phyloP scores from a whole-genome alignment of 208 protist genomes.

The Trypanosoma boissoni region DNA sequence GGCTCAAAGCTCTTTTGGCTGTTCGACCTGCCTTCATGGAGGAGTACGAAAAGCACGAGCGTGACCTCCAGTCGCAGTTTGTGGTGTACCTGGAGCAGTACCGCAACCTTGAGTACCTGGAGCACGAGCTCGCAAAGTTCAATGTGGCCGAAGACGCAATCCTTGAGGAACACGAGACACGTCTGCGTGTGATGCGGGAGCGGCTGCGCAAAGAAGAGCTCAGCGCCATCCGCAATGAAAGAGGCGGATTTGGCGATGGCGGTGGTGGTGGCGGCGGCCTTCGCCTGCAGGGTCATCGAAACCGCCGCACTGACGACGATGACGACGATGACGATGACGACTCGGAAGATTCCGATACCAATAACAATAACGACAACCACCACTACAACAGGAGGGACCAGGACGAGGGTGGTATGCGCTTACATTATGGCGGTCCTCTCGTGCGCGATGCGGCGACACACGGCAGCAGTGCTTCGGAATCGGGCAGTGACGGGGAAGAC shows the following conservation, averaged over 20 bases:
- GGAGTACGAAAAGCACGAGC: constrained; percentile 93
- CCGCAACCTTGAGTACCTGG: constrained; percentile 93
- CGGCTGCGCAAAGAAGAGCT: constrained; percentile 86
- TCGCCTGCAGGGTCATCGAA: constrained; percentile 4
- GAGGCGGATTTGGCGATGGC: no score
- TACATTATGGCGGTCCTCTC: constrained; percentile 29
- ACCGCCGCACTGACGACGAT: constrained; percentile 40
- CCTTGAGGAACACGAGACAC: constrained; percentile 87
- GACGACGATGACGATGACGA: no score
- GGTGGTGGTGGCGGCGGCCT: constrained; percentile 10
- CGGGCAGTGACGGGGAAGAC: constrained; percentile 25
- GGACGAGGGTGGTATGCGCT: no score
- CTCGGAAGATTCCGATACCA: no score
- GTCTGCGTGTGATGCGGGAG: constrained; percentile 87
- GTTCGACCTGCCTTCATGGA: constrained; percentile 93
- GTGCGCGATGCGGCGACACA: constrained; percentile 39
- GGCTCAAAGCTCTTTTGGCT: constrained; percentile 82
- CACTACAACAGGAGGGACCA: no score
- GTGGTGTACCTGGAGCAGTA: constrained; percentile 93
- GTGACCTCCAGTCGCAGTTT: constrained; percentile 90
- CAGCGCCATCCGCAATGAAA: constrained; percentile 71
- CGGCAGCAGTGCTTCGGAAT: constrained; percentile 39
- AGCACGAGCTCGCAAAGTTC: constrained; percentile 87
- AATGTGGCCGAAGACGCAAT: constrained; percentile 82
- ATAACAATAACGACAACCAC: no score